These are phyloP conservation scores for Primulina eburnea DNA, from an alignment of 257 asterid genomes.

Conservation along the genomic window DNA sequence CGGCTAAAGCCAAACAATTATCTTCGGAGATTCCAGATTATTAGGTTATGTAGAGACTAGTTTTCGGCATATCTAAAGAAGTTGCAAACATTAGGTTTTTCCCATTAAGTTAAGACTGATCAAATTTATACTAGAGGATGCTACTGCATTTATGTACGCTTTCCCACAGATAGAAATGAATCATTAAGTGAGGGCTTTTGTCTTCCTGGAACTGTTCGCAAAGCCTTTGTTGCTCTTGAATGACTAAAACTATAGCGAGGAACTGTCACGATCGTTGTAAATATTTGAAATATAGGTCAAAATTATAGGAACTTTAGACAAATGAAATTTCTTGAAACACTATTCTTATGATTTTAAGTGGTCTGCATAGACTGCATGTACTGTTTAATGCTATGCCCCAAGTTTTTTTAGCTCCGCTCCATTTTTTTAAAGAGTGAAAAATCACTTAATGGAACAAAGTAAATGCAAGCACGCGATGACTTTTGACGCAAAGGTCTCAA, in stretches of 20 bases:
- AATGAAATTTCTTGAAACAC: background rate
- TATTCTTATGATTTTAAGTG: background rate
- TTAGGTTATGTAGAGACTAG: background rate
- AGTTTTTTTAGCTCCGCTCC: background rate
- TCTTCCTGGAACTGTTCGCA: background rate
- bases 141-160: slow-evolving; percentile 8
- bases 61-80: slow-evolving; percentile 4
- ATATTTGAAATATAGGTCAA: background rate
- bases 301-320: background rate
- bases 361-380: background rate
- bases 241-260: background rate
- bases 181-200: background rate
- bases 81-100: background rate
- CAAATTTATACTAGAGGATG: slow-evolving; percentile 14
- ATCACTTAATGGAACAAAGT: background rate
- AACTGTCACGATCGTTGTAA: background rate
- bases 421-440: background rate
- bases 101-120: background rate
- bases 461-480: background rate
- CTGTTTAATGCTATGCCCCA: background rate
- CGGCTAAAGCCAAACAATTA: background rate
- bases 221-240: slow-evolving; percentile 4
- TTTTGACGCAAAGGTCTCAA: background rate
- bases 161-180: slow-evolving; percentile 5
- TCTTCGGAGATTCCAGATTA: background rate